Base-by-base conservation (phyloP, 2,329 filamentous ascomycete genomes). In the Fusarium sp. region DNA sequence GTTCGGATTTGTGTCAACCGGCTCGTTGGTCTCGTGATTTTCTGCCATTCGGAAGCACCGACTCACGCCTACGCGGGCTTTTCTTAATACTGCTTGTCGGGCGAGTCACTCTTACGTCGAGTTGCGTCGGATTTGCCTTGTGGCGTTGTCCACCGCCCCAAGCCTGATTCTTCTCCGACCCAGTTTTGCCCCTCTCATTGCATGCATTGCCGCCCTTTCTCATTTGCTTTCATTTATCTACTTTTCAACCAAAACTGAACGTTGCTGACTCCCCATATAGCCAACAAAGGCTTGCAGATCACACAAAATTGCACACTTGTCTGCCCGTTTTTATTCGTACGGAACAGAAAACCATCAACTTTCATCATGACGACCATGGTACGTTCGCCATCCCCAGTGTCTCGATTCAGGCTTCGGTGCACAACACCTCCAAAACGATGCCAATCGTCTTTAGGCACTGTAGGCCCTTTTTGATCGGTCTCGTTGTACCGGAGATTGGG, bases 291-390 rank as follows among this genome's bases (percentile, higher is more conserved):
- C 75, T 74, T 59, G 73, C 71, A 77, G 57, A 74, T 72, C 45
- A 69, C 62, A 38, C 62, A 63, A 60, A 69, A 54, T 49, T 59
- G 46, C 45, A 55, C 33, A 66, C 31, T 51, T 38, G 25, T 60
- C 38, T 35, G 33, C 45, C 49, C 63, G 70, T 60, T 75, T 74
- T 56, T 62, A 68, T 76, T 70, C 69, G 51, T 19, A 46, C 63
- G 57, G 72, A 71, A 77, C 67, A 73, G 70, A 74, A 71, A 63
- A 72, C 44, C 39, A 41, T 46, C 63, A 69, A 68, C 70, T 59
- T 73, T 71, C 76, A 83, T 78, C 42, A 87, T 87, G 85, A 86
- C 85, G 69, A 87, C 85, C 67, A 87, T 87, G 85, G 85, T 87
- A 84, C 69, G 85, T 76, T 49, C 7, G 31, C 15, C 39, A 23